Base-by-base conservation (phyloP, 2,329 filamentous ascomycete genomes). In the Huntiella savannae region DNA sequence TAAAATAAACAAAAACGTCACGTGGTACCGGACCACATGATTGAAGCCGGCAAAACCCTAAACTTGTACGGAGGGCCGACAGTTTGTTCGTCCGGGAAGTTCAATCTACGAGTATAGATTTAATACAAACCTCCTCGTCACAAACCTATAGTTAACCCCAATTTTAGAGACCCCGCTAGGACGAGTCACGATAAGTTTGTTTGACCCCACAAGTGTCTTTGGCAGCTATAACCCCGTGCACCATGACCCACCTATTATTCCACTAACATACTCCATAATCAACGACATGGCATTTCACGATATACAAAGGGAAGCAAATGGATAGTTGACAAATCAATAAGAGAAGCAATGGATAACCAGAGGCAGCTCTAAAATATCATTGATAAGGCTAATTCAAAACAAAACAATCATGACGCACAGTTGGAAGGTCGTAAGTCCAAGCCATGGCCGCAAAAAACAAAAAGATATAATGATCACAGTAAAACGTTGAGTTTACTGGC, bases 401-500 rank as follows among this genome's bases (percentile, higher is more conserved):
- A 28, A 28, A 28, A 28, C 22, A 28, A 28, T 28, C 22, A 28
- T 28, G 22, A 35, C 46, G 36, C 16, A 46, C 37, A 7, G 13
- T 36, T 13, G 38, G 34, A 39, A 42, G 45, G 13, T 47, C 33
- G 8, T 45, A 45, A 34, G 45, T 40, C 43, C 43, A 22, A 13
- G 11, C n/a, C 12, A 35, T 28, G 13, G 33, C 44, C 37, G 32
- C n/a, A 47, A 45, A 15, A 15, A 11, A 45, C 34, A 35, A 40
- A 45, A 33, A 38, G 4, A 22, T 8, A 48, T 33, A 44, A 44
- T 32, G 17, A 7, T 11, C 36, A 40, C 15, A 17, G 22, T 28
- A 10, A 28, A 28, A 28, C 22, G 22, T 10, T 28, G 8, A 5
- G 11, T 39, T 46, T 48, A 50, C 46, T 48, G 46, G 43, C 81